These are phyloP conservation scores for Meripilus lineatus DNA, from an alignment of 1,284 basidiomycete species.

Conservation along the genomic window DNA sequence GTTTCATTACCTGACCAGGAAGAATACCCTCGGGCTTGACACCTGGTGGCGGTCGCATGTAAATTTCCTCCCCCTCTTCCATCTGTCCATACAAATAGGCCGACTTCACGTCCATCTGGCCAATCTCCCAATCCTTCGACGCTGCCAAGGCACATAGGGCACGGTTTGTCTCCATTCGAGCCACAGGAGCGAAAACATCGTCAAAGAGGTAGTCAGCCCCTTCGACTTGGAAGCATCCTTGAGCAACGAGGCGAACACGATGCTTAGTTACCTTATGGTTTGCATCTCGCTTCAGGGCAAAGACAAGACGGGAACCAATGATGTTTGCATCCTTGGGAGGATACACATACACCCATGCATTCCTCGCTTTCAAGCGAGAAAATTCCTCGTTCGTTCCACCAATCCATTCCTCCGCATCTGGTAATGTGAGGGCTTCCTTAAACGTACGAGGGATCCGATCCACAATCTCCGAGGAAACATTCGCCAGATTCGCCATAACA, in stretches of 20 bases:
- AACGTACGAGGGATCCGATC: background rate
- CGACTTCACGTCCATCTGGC: constrained; percentile 13
- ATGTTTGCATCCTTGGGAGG: constrained; percentile 14
- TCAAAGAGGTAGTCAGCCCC: constrained; percentile 32
- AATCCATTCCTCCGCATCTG: constrained; percentile 20
- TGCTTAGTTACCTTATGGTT: constrained; percentile 14
- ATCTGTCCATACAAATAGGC: constrained; percentile 15
- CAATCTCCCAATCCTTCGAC: constrained; percentile 17
- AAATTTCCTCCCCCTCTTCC: constrained; percentile 13
- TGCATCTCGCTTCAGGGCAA: constrained; percentile 23
- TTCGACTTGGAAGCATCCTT: constrained; percentile 35
- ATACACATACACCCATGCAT: constrained; percentile 15
- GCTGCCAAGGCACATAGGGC: constrained; percentile 29
- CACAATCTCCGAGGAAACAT: background rate
- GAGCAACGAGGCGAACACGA: constrained; percentile 33
- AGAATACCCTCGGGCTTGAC: constrained; percentile 16
- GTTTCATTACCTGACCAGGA: constrained; percentile 10
- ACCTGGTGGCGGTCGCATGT: constrained; percentile 27
- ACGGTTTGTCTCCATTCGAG: constrained; percentile 29
- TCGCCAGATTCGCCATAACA: background rate
- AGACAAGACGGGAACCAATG: constrained; percentile 21
- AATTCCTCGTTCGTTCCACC: constrained; percentile 25
- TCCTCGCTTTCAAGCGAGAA: constrained; percentile 12
- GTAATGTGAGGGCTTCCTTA: constrained; percentile 1
- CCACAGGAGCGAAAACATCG: constrained; percentile 40